Evolutionary conservation across 306 rosid genomes (phyloP), one percentile per base, ranked within the genome.

Genomic region (Castanea sativa): DNA sequence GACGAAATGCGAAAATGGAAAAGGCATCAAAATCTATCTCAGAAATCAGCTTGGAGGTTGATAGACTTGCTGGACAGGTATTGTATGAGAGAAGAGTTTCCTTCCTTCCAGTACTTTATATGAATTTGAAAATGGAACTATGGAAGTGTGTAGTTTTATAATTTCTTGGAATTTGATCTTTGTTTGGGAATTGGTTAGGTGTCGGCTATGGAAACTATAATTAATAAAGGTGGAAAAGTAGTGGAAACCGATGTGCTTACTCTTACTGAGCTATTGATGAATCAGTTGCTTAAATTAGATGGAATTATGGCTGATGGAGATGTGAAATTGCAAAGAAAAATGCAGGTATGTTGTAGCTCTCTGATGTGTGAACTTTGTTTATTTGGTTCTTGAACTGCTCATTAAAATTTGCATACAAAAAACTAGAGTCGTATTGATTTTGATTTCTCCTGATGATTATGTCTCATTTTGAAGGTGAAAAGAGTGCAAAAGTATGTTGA

Each of bases 401-500:
- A 1, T 15, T 63, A 1, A 25, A 73, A 23, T 52, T 19, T 55
- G 49, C 56, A 25, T 0, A 12, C 19, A 67, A 67, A 51, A 67
- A 72, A 51, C 51, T 27, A 27, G 20, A 20, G 55, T 4, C 32
- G 56, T 56, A 59, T n/a, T 69, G 63, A 38, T 80, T 63, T 15
- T 69, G 69, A 38, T 80, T 63, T 60, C 61, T 43, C 61, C 45
- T 79, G 12, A 72, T 84, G 29, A 4, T 72, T 2, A 57, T 79
- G 74, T 30, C 73, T 35, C 13, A 11, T 55, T 71, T 81, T 84
- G 84, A 71, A 95, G 99, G 99, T 95, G 58, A 93, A 55, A 77
- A 89, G 99, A 90, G 99, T 95, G 63, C 99, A 95, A 79, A 91
- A 93, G 78, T 91, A 79, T 78, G 99, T 95, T 56, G 99, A 95